Conservation (phyloP, 805 yeast genomes). For the Tetrapisispora taiwanensis region DNA sequence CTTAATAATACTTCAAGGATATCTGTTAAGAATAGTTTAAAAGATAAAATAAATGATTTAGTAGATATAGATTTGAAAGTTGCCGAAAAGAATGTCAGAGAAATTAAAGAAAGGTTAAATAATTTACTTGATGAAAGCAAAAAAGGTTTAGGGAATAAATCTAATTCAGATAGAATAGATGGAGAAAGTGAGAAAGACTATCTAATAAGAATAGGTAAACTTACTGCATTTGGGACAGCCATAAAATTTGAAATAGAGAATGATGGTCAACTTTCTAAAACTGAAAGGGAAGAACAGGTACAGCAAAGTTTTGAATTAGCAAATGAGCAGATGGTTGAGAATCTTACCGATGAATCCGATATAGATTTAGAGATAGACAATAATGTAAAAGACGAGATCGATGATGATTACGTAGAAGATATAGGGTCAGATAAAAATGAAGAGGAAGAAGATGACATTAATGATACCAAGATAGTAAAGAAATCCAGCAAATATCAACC, state of each 20-base stretch:
- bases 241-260: conserved; percentile 38
- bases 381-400: conserved; percentile 13
- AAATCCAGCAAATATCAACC: conserved; percentile 6
- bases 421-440: not conserved
- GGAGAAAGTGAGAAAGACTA: conserved; percentile 76
- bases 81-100: conserved; percentile 50
- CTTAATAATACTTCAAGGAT: conserved; percentile 50
- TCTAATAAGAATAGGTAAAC: conserved; percentile 78
- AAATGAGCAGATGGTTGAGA: conserved; percentile 16
- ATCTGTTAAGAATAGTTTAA: conserved; percentile 47
- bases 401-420: conserved; percentile 8
- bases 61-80: conserved; percentile 42
- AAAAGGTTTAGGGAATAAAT: conserved; percentile 12
- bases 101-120: conserved; percentile 42
- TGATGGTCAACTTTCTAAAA: conserved; percentile 17
- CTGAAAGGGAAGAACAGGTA: conserved; percentile 12
- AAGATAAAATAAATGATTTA: conserved; percentile 45
- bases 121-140: conserved; percentile 15
- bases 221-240: conserved; percentile 82
- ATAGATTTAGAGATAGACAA: conserved; percentile 11
- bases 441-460: conserved; percentile 14
- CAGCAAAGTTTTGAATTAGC: conserved; percentile 9
- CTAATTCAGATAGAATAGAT: conserved; percentile 33
- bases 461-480: conserved; percentile 5
- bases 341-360: conserved; percentile 11